Evolutionary conservation across 495 filamentous ascomycete species (phyloP).

Genomic region (Penicillium cataractarum): DNA sequence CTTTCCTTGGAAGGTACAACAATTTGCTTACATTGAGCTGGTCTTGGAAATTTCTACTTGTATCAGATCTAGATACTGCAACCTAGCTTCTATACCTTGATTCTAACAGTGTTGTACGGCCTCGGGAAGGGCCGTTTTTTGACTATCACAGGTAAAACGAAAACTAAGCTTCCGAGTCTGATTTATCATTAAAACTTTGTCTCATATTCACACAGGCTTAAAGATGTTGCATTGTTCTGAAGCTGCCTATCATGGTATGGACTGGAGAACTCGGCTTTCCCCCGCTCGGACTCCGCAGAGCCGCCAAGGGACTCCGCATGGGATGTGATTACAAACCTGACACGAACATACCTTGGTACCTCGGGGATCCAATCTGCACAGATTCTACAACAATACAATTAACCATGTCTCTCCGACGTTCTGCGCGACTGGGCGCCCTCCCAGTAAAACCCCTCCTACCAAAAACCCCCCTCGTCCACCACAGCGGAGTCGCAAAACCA

Average conservation of each 20-base stretch:
- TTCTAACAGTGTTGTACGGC: too few species aligned
- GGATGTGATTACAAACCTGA: background rate
- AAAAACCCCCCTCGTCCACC: slow-evolving; percentile 30
- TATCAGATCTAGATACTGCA: too few species aligned
- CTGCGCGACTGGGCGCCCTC: slow-evolving; percentile 57
- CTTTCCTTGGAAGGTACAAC: too few species aligned
- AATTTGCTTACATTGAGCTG: too few species aligned
- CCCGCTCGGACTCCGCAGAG: background rate
- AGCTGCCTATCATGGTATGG: background rate
- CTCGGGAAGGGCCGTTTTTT: too few species aligned
- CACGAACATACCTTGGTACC: background rate
- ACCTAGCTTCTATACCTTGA: too few species aligned
- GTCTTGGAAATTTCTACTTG: too few species aligned
- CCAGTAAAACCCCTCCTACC: slow-evolving; percentile 42
- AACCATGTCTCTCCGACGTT: slow-evolving; percentile 60
- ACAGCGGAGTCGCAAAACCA: slow-evolving; percentile 37
- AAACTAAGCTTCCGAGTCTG: too few species aligned
- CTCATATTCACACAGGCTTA: background rate
- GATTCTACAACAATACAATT: background rate
- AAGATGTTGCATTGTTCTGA: background rate
- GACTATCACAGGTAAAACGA: too few species aligned
- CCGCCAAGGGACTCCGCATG: slow-evolving; percentile 2
- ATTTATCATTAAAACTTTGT: too few species aligned
- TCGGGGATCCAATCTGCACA: background rate
- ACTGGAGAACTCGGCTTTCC: background rate